Evolutionary conservation across 768 basidiomycete genomes (phyloP), one percentile per base, ranked within the genome.

Genomic region (Cubamyces lactineus): DNA sequence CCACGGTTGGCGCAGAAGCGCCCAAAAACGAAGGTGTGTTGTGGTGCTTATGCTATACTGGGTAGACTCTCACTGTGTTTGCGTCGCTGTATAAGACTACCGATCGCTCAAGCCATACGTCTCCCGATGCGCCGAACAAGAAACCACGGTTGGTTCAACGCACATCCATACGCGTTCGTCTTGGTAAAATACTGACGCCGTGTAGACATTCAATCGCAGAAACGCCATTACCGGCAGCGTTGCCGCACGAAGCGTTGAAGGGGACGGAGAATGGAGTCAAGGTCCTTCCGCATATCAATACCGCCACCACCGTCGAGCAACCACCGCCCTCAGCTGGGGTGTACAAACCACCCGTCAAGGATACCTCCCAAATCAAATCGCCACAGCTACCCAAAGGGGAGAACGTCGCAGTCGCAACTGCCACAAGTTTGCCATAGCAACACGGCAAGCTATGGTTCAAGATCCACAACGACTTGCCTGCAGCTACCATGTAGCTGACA

Each of bases 81-180:
- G 61, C 61, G 53, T 23, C 39, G 19, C 57, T 59, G 67, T 49
- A 46, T 71, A 83, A 90, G 87, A 83, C 79, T 53, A 73, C 79
- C 43, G 82, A 84, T 68, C 89, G 88, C 69, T 83, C 86, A 34
- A 80, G 75, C 64, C 81, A 87, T 63, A 76, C 81, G 5, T 86
- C 87, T 6, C 83, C 87, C 11, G 88, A 91, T 62, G 78, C 85
- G 76, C 89, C 89, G n/a, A 87, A 65, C 70, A 91, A 91, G 80
- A 88, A 87, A 73, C 84, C 84, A 84, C 87, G 88, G 89, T 91
- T 66, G 64, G 70, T 72, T 40, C 40, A 67, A 39, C 45, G 38
- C 39, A 40, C 34, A 28, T 16, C 24, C 3, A 5, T 34, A 7
- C 6, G 21, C 11, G 5, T 16, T 21, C 15, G 15, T 40, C n/a